Conservation (phyloP, 1,284 basidiomycete genomes). For the Hymenochaete sp. region DNA sequence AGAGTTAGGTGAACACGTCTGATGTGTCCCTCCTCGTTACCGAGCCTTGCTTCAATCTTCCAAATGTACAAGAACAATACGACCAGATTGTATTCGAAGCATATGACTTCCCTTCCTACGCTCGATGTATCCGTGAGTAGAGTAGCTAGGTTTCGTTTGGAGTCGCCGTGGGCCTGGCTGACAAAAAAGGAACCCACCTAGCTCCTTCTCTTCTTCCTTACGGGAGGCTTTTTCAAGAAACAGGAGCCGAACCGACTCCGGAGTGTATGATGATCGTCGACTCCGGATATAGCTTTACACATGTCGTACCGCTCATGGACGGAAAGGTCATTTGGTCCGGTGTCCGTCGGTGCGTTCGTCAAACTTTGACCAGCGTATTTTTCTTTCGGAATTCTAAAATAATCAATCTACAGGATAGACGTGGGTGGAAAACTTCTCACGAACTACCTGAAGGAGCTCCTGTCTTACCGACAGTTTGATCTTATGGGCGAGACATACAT, state of each 20-base stretch:
- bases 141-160: conserved; percentile 1
- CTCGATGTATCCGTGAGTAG: conserved; percentile 74
- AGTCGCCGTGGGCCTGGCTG: conserved; percentile 5
- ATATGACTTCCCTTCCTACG: conserved; percentile 84
- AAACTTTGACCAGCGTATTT: background rate
- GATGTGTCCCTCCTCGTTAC: conserved; percentile 76
- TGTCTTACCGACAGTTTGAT: conserved; percentile 94
- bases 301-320: conserved; percentile 78
- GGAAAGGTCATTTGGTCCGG: conserved; percentile 71
- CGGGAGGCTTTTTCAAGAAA: conserved; percentile 50
- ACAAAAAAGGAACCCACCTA: conserved; percentile 27
- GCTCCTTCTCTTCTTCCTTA: conserved; percentile 72
- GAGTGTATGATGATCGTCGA: conserved; percentile 83
- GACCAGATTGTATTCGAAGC: conserved; percentile 95
- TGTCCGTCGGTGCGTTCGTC: conserved; percentile 66
- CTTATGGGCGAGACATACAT: conserved; percentile 96
- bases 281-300: conserved; percentile 88
- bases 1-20: conserved; percentile 63
- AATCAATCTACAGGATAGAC: conserved; percentile 55
- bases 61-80: conserved; percentile 83
- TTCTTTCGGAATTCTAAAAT: background rate
- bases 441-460: conserved; percentile 87
- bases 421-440: conserved; percentile 91
- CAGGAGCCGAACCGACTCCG: conserved; percentile 38
- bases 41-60: conserved; percentile 89